Evolutionary conservation across 1,284 basidiomycete species (phyloP).

Genomic region (Cryptococcus jaspeensis): DNA sequence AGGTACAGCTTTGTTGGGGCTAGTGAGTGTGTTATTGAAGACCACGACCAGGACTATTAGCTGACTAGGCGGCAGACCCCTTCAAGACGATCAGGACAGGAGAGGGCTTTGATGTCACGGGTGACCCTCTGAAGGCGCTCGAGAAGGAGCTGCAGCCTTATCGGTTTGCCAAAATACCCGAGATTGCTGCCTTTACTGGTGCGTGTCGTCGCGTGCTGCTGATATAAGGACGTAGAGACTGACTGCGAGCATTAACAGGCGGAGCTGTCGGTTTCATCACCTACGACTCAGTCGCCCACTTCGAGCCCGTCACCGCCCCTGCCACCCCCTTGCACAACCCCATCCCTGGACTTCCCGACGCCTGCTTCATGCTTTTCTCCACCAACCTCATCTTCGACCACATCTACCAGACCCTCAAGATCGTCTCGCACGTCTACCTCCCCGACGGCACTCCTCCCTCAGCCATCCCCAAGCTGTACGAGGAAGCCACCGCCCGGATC

Average conservation of each 20-base stretch:
- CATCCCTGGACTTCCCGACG: slow-evolving; percentile 82
- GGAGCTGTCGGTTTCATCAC: slow-evolving; percentile 97
- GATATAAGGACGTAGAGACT: slow-evolving; percentile 79
- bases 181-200: slow-evolving; percentile 87
- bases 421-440: slow-evolving; percentile 92
- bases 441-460: slow-evolving; percentile 55
- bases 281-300: slow-evolving; percentile 94
- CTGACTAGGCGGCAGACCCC: slow-evolving; percentile 63
- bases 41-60: too few species aligned
- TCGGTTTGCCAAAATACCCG: slow-evolving; percentile 85
- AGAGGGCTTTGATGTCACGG: slow-evolving; percentile 72
- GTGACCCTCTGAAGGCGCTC: slow-evolving; percentile 82
- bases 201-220: slow-evolving; percentile 55
- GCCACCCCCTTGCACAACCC: slow-evolving; percentile 66
- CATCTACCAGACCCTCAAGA: slow-evolving; percentile 89
- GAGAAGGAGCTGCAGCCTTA: slow-evolving; percentile 85
- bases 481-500: slow-evolving; percentile 75
- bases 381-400: slow-evolving; percentile 96
- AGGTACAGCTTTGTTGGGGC: slow-evolving; percentile 96
- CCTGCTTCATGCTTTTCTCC: slow-evolving; percentile 95
- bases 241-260: slow-evolving; percentile 53
- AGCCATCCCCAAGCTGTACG: slow-evolving; percentile 75
- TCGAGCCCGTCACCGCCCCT: slow-evolving; percentile 82
- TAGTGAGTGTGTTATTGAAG: slow-evolving; percentile 61
- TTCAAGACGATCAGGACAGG: slow-evolving; percentile 89